Conservation (phyloP, 768 basidiomycete species). For the Candolleomyces aberdarensis region DNA sequence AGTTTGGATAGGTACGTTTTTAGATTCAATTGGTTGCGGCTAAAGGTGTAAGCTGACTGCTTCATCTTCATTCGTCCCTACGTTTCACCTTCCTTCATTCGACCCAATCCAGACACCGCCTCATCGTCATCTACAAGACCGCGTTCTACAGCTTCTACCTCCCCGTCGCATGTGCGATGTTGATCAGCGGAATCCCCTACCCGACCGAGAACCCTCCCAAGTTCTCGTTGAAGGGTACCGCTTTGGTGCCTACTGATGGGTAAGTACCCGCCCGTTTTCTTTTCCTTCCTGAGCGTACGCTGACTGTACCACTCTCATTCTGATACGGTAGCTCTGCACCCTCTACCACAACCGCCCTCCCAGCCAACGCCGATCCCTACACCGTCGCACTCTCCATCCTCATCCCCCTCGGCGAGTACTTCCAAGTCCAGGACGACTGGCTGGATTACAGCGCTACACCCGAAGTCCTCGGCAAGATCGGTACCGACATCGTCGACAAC, state of each 20-base stretch:
- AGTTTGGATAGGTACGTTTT: constrained; percentile 69
- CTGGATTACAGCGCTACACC: constrained; percentile 90
- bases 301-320: too few relatives aligned
- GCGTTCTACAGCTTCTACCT: constrained; percentile 99
- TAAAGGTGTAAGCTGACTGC: background rate
- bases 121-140: constrained; percentile 97
- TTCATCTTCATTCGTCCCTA: background rate
- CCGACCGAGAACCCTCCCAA: background rate
- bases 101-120: constrained; percentile 64
- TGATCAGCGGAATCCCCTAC: constrained; percentile 60
- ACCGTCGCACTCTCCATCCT: constrained; percentile 76
- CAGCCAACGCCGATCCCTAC: constrained; percentile 38
- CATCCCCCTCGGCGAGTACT: constrained; percentile 93
- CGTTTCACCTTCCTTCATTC: too few relatives aligned
- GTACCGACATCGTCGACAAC: constrained; percentile 98
- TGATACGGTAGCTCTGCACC: constrained; percentile 27
- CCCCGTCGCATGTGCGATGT: constrained; percentile 92
- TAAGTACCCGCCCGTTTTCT: background rate
- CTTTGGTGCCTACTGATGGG: constrained; percentile 15
- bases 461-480: constrained; percentile 93
- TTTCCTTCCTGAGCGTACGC: background rate
- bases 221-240: background rate
- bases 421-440: constrained; percentile 98
- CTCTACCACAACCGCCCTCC: constrained; percentile 18
- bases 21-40: background rate